phyloP scores from a whole-genome alignment of 2,329 filamentous ascomycete genomes.

The Sporothrix globosa region DNA sequence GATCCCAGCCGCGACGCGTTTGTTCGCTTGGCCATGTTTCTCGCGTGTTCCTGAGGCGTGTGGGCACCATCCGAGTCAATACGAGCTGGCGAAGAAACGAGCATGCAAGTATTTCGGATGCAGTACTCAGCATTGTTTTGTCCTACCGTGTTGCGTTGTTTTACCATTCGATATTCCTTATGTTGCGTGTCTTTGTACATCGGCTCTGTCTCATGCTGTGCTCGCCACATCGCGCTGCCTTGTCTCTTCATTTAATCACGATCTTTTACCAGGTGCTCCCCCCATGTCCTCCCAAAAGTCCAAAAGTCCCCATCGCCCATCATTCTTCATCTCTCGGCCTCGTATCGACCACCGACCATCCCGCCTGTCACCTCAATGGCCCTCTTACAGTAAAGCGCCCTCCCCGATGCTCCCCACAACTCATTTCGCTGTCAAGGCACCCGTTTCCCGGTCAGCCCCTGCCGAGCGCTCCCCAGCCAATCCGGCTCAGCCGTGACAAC shows the following conservation, averaged over 20 bases:
- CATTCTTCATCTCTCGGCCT: constrained; percentile 28
- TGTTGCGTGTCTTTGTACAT: constrained; percentile 1
- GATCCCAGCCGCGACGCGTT: constrained; percentile 3
- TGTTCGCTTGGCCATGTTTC: constrained; percentile 12
- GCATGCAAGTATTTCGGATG: neutral
- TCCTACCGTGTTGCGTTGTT: neutral
- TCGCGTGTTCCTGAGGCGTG: constrained; percentile 22
- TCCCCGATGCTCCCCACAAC: constrained; percentile 31
- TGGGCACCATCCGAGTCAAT: constrained; percentile 13
- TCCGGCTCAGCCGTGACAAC: constrained; percentile 7
- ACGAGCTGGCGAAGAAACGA: neutral
- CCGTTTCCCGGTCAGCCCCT: constrained; percentile 30
- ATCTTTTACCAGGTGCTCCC: neutral
- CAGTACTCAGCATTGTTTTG: neutral
- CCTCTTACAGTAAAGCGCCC: constrained; percentile 29
- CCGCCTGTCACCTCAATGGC: constrained; percentile 14
- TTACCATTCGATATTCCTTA: neutral
- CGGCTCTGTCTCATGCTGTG: constrained; percentile 26
- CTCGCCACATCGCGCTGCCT: constrained; percentile 23
- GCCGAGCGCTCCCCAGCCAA: constrained; percentile 24
- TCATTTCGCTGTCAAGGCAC: constrained; percentile 31
- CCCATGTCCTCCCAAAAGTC: neutral
- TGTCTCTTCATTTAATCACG: neutral
- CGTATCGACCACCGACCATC: constrained; percentile 23
- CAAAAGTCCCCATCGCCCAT: neutral